Conservation (phyloP, 208 protist species). For the Acanthamoeba royreba region DNA sequence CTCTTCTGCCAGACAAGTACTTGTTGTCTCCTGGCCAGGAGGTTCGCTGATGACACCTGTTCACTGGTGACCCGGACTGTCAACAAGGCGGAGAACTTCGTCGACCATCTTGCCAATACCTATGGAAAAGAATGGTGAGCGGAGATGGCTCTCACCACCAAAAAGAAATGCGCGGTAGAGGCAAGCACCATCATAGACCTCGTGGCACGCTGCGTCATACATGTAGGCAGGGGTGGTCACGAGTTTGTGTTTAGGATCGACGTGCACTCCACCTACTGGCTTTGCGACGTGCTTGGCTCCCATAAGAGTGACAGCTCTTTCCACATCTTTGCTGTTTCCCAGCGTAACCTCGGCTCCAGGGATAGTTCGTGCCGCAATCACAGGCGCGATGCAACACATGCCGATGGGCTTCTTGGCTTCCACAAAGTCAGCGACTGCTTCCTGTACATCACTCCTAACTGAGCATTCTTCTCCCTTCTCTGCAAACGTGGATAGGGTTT, state of each 20-base stretch:
- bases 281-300: neutral
- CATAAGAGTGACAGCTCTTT: neutral
- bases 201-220: neutral
- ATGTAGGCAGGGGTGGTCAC: neutral
- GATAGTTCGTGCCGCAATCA: neutral
- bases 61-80: too few relatives aligned
- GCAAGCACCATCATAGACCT: neutral
- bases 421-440: neutral
- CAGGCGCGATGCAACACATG: constrained; percentile 17
- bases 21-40: too few relatives aligned
- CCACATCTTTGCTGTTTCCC: neutral
- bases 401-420: constrained; percentile 9
- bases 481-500: neutral
- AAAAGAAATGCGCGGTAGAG: too few relatives aligned
- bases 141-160: too few relatives aligned
- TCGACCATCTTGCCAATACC: neutral
- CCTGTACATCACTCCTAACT: neutral
- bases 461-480: neutral
- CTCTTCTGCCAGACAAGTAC: too few relatives aligned
- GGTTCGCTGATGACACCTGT: too few relatives aligned
- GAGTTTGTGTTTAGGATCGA: neutral
- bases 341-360: neutral
- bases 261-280: neutral
- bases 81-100: neutral
- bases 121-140: too few relatives aligned